A percentile compares a stretch with the other conserved stretches of the same genome.
Conservation (phyloP, 179 eudicot genomes). For the Silene vulgaris region DNA sequence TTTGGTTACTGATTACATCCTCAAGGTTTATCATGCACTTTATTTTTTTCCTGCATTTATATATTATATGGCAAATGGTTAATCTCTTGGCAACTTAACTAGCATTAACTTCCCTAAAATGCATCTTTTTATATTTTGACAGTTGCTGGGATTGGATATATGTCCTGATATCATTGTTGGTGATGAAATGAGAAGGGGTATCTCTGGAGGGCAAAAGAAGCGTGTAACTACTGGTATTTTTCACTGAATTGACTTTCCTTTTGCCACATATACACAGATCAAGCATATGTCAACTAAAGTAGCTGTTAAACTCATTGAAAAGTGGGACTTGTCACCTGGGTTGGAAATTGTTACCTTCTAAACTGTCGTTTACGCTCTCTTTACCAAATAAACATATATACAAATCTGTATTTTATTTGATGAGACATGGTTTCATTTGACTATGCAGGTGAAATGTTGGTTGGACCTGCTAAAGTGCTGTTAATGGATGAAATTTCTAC, state of each 20-base stretch:
- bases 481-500: conserved; percentile 85
- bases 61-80: not conserved
- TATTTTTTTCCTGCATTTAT: not conserved
- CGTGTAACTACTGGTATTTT: conserved; percentile 69
- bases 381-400: not conserved
- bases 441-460: conserved; percentile 72
- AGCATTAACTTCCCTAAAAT: not conserved
- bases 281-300: not conserved
- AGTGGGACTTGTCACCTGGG: no score
- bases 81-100: not conserved
- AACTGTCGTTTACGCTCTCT: not conserved
- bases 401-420: not conserved
- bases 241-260: not conserved
- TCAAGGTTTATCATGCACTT: conserved; percentile 28
- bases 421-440: not conserved
- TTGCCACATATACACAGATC: not conserved
- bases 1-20: conserved; percentile 35
- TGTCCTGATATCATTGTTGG: conserved; percentile 73
- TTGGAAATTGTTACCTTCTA: no score
- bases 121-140: not conserved
- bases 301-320: no score
- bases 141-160: conserved; percentile 78
- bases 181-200: conserved; percentile 82
- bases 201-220: conserved; percentile 91
- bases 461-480: conserved; percentile 71